Conservation (phyloP, 1,284 basidiomycete genomes). For the Entoloma clypeatum region DNA sequence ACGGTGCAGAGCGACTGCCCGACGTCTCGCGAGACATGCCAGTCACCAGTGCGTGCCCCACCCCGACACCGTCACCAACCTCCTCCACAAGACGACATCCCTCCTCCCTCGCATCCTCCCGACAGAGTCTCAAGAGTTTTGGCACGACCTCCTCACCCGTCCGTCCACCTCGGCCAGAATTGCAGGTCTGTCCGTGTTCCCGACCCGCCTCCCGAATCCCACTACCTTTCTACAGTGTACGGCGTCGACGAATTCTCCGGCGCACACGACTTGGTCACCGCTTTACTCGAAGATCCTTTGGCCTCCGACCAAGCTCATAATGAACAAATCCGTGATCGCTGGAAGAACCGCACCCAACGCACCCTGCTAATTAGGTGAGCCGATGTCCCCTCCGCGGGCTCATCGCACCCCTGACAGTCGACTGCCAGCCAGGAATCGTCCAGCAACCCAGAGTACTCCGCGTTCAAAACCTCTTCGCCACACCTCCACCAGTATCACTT, state of each 20-base stretch:
- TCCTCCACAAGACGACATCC: slow-evolving; percentile 38
- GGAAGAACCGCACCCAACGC: slow-evolving; percentile 31
- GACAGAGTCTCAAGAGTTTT: slow-evolving; percentile 29
- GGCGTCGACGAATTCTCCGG: slow-evolving; percentile 49
- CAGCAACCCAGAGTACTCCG: slow-evolving; percentile 12
- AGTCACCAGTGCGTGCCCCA: slow-evolving; percentile 4
- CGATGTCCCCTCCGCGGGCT: not conserved
- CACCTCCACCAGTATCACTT: slow-evolving; percentile 51
- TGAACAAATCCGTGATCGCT: slow-evolving; percentile 40
- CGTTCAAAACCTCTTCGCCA: slow-evolving; percentile 38
- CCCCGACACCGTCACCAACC: slow-evolving; percentile 24
- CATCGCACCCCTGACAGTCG: not conserved
- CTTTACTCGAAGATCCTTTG: slow-evolving; percentile 66
- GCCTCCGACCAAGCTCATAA: slow-evolving; percentile 43
- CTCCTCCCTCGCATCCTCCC: slow-evolving; percentile 38
- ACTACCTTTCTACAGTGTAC: slow-evolving; percentile 40
- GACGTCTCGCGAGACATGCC: too few relatives aligned
- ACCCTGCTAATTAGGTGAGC: slow-evolving; percentile 41
- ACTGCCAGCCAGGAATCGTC: slow-evolving; percentile 18
- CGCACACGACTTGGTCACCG: slow-evolving; percentile 56
- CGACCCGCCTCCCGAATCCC: not conserved
- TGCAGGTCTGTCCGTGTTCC: slow-evolving; percentile 38
- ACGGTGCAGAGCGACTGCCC: too few relatives aligned
- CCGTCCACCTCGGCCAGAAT: slow-evolving; percentile 39
- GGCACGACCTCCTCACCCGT: slow-evolving; percentile 36